phyloP scores from a whole-genome alignment of 495 filamentous ascomycete species.

The Cladorrhinum samala region DNA sequence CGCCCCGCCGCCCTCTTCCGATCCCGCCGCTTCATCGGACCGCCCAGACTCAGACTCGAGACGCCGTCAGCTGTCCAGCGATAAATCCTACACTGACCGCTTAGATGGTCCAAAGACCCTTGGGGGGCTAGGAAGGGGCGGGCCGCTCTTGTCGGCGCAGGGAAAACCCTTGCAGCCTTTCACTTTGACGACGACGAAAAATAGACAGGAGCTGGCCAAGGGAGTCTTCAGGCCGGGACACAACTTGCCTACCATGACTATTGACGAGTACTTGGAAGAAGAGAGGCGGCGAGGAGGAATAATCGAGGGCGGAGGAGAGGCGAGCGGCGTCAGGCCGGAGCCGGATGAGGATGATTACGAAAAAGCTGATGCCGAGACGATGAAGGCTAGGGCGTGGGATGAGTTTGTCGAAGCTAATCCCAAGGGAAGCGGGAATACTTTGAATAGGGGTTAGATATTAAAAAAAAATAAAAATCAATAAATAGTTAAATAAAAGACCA shows the following conservation, averaged over 20 bases:
- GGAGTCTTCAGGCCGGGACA: slow-evolving; percentile 90
- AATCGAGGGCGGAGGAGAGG: slow-evolving; percentile 82
- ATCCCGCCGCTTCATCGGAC: not conserved
- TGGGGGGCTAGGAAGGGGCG: slow-evolving; percentile 45
- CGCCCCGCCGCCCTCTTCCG: slow-evolving; percentile 56
- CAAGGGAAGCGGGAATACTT: slow-evolving; percentile 76
- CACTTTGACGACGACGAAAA: slow-evolving; percentile 60
- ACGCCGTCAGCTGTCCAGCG: slow-evolving; percentile 33
- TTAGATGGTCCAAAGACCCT: slow-evolving; percentile 55
- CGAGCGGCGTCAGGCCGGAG: slow-evolving; percentile 61
- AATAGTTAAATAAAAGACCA: not conserved
- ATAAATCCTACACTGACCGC: slow-evolving; percentile 61
- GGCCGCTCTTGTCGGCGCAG: slow-evolving; percentile 70
- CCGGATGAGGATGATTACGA: slow-evolving; percentile 84
- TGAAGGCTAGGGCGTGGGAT: slow-evolving; percentile 94
- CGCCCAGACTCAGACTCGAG: slow-evolving; percentile 21
- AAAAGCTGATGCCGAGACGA: slow-evolving; percentile 78
- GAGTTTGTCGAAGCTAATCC: slow-evolving; percentile 90
- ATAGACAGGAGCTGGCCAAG: slow-evolving; percentile 65
- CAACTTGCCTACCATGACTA: slow-evolving; percentile 92
- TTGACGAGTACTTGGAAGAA: slow-evolving; percentile 95
- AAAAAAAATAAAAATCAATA: not conserved
- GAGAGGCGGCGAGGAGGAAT: slow-evolving; percentile 82
- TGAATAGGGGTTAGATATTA: slow-evolving; percentile 65
- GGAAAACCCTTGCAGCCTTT: slow-evolving; percentile 91